phyloP scores from a whole-genome alignment of 2,329 filamentous ascomycete genomes.

The Aspergillus arachidicola region DNA sequence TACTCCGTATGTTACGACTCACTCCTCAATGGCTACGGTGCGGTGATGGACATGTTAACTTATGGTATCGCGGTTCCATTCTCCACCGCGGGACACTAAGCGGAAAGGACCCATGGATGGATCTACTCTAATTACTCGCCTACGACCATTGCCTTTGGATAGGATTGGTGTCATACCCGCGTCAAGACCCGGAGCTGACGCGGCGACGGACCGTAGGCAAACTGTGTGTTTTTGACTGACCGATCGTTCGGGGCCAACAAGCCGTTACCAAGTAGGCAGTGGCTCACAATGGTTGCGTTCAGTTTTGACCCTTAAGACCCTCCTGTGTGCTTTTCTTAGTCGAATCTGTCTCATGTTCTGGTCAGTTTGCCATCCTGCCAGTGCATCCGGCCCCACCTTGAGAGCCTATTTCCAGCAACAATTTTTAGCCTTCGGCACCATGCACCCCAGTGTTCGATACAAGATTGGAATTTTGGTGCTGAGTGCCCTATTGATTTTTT shows the following conservation, averaged over 20 bases:
- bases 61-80: background rate
- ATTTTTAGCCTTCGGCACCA: background rate
- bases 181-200: background rate
- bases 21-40: no score
- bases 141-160: background rate
- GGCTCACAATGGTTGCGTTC: background rate
- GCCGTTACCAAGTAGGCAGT: background rate
- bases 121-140: background rate
- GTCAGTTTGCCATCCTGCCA: background rate
- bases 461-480: background rate
- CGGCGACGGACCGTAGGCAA: background rate
- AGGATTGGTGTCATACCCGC: background rate
- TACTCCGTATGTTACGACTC: no score
- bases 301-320: background rate
- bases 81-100: background rate
- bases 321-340: background rate
- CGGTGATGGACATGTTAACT: background rate
- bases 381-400: background rate
- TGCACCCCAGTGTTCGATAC: background rate
- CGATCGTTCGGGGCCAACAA: background rate
- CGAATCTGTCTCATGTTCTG: background rate
- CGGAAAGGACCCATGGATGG: background rate
- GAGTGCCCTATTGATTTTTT: background rate
- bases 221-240: background rate
- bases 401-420: no score